These are phyloP conservation scores for Phlebopus sp. DNA, from an alignment of 1,284 basidiomycete genomes.

Conservation along the genomic window DNA sequence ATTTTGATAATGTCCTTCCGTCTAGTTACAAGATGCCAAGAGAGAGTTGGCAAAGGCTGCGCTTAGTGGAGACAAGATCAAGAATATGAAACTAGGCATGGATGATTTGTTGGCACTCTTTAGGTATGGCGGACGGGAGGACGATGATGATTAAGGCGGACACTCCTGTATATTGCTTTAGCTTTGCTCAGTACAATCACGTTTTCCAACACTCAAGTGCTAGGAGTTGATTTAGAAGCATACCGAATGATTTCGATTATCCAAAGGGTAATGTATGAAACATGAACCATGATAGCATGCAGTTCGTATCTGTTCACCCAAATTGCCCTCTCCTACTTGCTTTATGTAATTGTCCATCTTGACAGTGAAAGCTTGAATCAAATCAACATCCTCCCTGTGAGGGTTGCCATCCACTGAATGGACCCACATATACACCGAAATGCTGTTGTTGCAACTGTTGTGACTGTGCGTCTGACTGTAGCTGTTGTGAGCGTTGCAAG, in stretches of 20 bases:
- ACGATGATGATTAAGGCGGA: constrained; percentile 34
- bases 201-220: too few species aligned
- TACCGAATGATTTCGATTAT: too few species aligned
- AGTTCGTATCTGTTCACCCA: too few species aligned
- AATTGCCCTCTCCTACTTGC: too few species aligned
- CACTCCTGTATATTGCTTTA: too few species aligned
- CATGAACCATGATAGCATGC: too few species aligned
- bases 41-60: constrained; percentile 82
- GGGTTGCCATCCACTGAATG: constrained; percentile 15
- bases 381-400: constrained; percentile 16
- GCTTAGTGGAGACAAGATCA: constrained; percentile 84
- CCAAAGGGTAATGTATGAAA: too few species aligned
- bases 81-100: constrained; percentile 81
- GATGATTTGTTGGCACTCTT: constrained; percentile 83
- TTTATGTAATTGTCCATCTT: too few species aligned
- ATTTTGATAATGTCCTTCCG: neutral
- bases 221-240: too few species aligned
- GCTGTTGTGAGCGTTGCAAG: constrained; percentile 13
- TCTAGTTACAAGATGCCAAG: constrained; percentile 82
- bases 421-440: constrained; percentile 3
- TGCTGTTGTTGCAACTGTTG: constrained; percentile 19
- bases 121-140: constrained; percentile 51
- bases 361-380: neutral
- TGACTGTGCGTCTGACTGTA: too few species aligned
- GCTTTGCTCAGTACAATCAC: too few species aligned